Evolutionary conservation across 2,329 filamentous ascomycete genomes (phyloP).

Genomic region (Nectriaceae sp.): DNA sequence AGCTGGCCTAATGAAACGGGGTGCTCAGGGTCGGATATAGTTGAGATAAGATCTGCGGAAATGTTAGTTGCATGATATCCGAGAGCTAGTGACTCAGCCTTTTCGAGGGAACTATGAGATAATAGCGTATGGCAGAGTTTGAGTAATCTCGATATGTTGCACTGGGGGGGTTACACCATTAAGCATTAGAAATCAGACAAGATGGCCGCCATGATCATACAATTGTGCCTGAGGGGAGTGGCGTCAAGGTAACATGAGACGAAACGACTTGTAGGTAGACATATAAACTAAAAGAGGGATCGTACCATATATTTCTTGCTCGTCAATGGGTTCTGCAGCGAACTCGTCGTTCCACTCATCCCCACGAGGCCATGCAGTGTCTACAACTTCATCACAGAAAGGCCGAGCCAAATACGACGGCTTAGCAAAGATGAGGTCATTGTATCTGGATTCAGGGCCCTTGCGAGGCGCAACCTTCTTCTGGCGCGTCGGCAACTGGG

Average conservation of each 20-base stretch:
- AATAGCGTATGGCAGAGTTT: no score
- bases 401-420: slow-evolving; percentile 45
- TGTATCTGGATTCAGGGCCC: slow-evolving; percentile 50
- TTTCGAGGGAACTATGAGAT: no score
- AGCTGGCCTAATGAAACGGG: slow-evolving; percentile 91
- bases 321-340: slow-evolving; percentile 81
- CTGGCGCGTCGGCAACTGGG: slow-evolving; percentile 82
- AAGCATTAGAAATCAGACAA: not conserved
- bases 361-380: slow-evolving; percentile 35
- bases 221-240: no score
- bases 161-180: not conserved
- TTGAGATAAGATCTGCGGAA: slow-evolving; percentile 79
- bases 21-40: slow-evolving; percentile 95
- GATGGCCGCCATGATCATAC: not conserved
- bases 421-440: slow-evolving; percentile 48
- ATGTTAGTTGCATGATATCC: not conserved
- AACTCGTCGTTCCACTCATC: slow-evolving; percentile 57
- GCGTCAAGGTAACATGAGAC: no score
- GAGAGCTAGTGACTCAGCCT: no score
- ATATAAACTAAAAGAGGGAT: not conserved
- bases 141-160: no score
- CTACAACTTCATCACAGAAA: slow-evolving; percentile 40
- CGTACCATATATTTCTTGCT: slow-evolving; percentile 93
- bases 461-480: slow-evolving; percentile 48
- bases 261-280: not conserved